A percentile compares a stretch with the other conserved stretches of the same genome.
Evolutionary conservation across 1,284 basidiomycete species (phyloP).

Genomic region (Ceratobasidium sp.): DNA sequence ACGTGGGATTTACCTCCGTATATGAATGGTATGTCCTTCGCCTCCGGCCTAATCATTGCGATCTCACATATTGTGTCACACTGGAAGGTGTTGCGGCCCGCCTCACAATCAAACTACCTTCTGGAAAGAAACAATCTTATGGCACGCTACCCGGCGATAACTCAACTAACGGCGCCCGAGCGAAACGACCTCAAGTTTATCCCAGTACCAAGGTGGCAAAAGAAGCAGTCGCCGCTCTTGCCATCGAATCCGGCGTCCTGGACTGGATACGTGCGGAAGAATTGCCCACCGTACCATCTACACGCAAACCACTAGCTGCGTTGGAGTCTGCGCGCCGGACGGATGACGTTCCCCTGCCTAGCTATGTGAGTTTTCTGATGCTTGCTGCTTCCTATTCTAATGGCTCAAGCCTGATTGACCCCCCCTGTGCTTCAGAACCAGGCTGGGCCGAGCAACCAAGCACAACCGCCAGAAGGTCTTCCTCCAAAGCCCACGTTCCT

Average conservation of each 20-base stretch:
- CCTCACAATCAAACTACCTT: constrained; percentile 27
- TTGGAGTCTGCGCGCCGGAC: not conserved
- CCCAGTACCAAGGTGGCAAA: not conserved
- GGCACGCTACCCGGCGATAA: constrained; percentile 2
- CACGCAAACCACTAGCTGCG: not conserved
- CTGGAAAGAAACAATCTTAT: constrained; percentile 15
- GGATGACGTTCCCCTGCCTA: not conserved
- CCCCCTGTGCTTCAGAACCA: no score
- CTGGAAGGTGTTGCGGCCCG: no score
- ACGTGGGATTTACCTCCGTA: constrained; percentile 12
- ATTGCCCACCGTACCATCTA: not conserved
- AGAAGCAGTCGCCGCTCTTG: constrained; percentile 6
- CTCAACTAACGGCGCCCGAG: not conserved
- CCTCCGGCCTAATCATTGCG: no score
- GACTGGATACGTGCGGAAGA: not conserved
- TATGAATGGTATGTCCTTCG: not conserved
- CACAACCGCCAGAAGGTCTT: not conserved
- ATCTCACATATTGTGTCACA: no score
- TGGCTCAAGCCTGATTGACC: no score
- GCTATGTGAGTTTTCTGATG: not conserved
- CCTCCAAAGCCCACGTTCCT: not conserved
- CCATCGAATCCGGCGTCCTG: constrained; percentile 16
- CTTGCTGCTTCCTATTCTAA: no score
- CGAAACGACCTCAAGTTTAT: not conserved
- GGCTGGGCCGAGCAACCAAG: not conserved